Evolutionary conservation across 2,329 filamentous ascomycete genomes (phyloP).

Genomic region (Penicillium sp.): DNA sequence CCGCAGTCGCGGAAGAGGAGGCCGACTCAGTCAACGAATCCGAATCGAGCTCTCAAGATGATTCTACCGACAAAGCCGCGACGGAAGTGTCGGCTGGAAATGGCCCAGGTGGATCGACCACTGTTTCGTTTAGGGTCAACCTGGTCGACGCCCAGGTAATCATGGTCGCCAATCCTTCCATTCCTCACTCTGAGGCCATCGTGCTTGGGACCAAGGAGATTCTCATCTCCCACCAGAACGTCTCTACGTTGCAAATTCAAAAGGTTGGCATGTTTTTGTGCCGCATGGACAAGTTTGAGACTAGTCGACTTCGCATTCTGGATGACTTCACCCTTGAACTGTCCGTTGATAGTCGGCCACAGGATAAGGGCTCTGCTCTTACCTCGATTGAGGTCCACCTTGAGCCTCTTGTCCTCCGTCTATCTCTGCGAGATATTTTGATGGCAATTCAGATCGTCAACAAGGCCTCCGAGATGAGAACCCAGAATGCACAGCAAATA

Average conservation of each 20-base stretch:
- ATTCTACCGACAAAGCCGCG: conserved; percentile 25
- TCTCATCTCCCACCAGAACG: conserved; percentile 86
- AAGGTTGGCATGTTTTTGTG: conserved; percentile 98
- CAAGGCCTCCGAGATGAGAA: conserved; percentile 82
- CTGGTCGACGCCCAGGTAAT: conserved; percentile 96
- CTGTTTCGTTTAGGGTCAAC: conserved; percentile 82
- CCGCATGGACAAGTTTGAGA: conserved; percentile 96
- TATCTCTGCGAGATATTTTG: conserved; percentile 91
- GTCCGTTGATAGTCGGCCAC: conserved; percentile 70
- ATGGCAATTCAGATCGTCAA: conserved; percentile 88
- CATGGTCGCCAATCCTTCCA: conserved; percentile 88
- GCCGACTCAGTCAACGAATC: conserved; percentile 35
- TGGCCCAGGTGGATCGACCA: conserved; percentile 54
- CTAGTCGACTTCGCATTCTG: conserved; percentile 80
- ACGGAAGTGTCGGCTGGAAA: conserved; percentile 26
- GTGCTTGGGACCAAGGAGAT: conserved; percentile 93
- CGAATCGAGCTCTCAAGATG: conserved; percentile 31
- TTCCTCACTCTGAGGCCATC: conserved; percentile 87
- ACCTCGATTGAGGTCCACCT: conserved; percentile 82
- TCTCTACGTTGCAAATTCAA: conserved; percentile 85
- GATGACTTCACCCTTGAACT: conserved; percentile 93
- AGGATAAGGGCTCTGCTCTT: conserved; percentile 56
- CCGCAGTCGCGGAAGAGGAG: conserved; percentile 31
- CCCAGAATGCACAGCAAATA: conserved; percentile 43
- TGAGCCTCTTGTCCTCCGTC: conserved; percentile 81